Evolutionary conservation across 139 green algal genomes (phyloP).

Genomic region (Tetradesmus obliquus): DNA sequence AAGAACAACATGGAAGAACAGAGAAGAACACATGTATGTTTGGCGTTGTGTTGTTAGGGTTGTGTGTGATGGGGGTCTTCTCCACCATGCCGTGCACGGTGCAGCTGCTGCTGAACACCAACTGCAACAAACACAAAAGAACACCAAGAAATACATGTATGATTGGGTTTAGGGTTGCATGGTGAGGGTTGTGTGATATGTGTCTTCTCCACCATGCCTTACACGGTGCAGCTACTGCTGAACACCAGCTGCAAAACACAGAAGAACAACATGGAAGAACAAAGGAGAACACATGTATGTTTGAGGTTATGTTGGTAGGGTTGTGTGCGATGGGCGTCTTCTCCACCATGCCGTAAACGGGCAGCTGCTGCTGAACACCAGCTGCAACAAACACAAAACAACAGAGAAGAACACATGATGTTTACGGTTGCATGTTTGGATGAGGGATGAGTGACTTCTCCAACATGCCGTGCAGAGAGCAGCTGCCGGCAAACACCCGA

Average conservation of each 20-base stretch:
- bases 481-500: too few relatives aligned
- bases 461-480: too few relatives aligned
- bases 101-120: constrained; percentile 94
- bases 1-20: background rate
- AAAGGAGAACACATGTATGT: background rate
- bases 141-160: constrained; percentile 7
- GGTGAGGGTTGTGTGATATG: constrained; percentile 74
- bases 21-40: constrained; percentile 3
- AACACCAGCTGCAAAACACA: constrained; percentile 73
- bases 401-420: constrained; percentile 9
- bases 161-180: background rate
- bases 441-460: constrained; percentile 88
- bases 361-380: constrained; percentile 94
- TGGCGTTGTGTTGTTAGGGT: background rate
- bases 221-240: constrained; percentile 95
- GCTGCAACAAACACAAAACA: constrained; percentile 56
- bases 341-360: constrained; percentile 96
- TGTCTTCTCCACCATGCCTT: constrained; percentile 92
- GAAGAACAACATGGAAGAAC: background rate
- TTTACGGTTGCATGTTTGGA: background rate
- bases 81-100: constrained; percentile 98
- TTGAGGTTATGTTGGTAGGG: constrained; percentile 43
- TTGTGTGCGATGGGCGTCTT: constrained; percentile 93
- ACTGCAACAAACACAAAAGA: constrained; percentile 58
- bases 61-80: constrained; percentile 84